Evolutionary conservation across 2,329 filamentous ascomycete species (phyloP).

Genomic region (Paracoccidioides lutzii): DNA sequence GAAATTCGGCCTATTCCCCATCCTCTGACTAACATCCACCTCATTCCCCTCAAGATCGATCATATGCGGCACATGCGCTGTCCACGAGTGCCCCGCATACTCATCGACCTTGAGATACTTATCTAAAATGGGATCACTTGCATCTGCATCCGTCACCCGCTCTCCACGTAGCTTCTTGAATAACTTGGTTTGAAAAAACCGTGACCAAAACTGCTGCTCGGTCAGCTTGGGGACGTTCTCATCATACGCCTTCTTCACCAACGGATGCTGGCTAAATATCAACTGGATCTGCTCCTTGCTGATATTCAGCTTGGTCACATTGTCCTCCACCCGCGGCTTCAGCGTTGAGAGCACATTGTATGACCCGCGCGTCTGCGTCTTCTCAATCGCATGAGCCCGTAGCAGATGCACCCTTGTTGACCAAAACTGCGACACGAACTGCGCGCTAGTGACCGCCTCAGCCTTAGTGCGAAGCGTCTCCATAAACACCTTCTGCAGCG

Average conservation of each 20-base stretch:
- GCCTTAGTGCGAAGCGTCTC: constrained; percentile 75
- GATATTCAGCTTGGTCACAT: constrained; percentile 66
- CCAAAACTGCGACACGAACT: constrained; percentile 93
- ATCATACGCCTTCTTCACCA: constrained; percentile 83
- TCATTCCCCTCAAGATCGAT: constrained; percentile 92
- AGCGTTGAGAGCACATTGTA: constrained; percentile 91
- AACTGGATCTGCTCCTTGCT: constrained; percentile 85
- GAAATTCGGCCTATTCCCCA: constrained; percentile 74
- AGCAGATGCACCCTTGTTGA: constrained; percentile 73
- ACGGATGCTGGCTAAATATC: constrained; percentile 83
- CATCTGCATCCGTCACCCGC: constrained; percentile 64
- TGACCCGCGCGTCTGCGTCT: constrained; percentile 69
- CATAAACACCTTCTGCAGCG: constrained; percentile 71
- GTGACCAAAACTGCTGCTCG: constrained; percentile 77
- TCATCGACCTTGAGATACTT: constrained; percentile 69
- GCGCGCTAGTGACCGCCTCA: constrained; percentile 62
- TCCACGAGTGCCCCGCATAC: constrained; percentile 35
- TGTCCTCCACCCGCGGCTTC: constrained; percentile 64
- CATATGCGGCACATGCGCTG: constrained; percentile 66
- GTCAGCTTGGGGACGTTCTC: constrained; percentile 75
- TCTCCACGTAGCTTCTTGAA: constrained; percentile 89
- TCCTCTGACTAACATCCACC: constrained; percentile 77
- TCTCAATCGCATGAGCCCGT: constrained; percentile 81
- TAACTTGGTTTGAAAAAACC: constrained; percentile 82
- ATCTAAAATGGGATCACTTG: constrained; percentile 68